These are phyloP conservation scores for Pseudopithomyces maydicus DNA, from an alignment of 2,329 filamentous ascomycete species.

Conservation along the genomic window DNA sequence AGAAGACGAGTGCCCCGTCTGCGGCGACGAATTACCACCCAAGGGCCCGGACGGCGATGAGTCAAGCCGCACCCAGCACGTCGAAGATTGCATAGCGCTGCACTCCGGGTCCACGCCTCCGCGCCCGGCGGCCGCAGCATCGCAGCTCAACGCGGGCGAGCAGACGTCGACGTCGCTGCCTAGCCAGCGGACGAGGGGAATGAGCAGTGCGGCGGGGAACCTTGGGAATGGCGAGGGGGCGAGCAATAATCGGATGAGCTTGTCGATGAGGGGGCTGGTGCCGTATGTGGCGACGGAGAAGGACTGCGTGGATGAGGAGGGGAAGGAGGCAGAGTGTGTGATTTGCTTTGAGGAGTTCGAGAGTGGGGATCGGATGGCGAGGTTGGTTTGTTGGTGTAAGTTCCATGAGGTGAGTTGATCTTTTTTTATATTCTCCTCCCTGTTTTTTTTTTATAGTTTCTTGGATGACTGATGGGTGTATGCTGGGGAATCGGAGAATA, in stretches of 20 bases:
- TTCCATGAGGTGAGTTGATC: slow-evolving; percentile 62
- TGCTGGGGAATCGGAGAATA: not conserved
- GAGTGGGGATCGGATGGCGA: slow-evolving; percentile 62
- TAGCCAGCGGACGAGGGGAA: slow-evolving; percentile 36
- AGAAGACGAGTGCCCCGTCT: slow-evolving; percentile 81
- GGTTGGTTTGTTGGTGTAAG: slow-evolving; percentile 67
- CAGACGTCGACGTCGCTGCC: slow-evolving; percentile 33
- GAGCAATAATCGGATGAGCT: slow-evolving; percentile 26
- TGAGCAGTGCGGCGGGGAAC: slow-evolving; percentile 27
- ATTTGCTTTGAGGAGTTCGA: slow-evolving; percentile 71
- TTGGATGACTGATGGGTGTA: too few species aligned
- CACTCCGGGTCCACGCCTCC: slow-evolving; percentile 33
- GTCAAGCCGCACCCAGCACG: slow-evolving; percentile 49
- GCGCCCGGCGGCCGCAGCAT: slow-evolving; percentile 17
- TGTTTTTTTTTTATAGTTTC: not conserved
- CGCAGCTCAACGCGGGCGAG: slow-evolving; percentile 16
- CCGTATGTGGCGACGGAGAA: slow-evolving; percentile 66
- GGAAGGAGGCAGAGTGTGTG: slow-evolving; percentile 60
- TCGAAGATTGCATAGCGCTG: slow-evolving; percentile 48
- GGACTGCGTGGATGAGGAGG: slow-evolving; percentile 63
- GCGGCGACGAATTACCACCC: slow-evolving; percentile 71
- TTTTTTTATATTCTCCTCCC: too few species aligned
- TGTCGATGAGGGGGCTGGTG: slow-evolving; percentile 49
- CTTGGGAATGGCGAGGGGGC: slow-evolving; percentile 29
- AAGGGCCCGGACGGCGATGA: slow-evolving; percentile 46